A percentile compares a stretch with the other conserved stretches of the same genome.
These are phyloP conservation scores for Neoboletus subvelutipes DNA, from an alignment of 768 basidiomycete genomes.

Conservation along the genomic window DNA sequence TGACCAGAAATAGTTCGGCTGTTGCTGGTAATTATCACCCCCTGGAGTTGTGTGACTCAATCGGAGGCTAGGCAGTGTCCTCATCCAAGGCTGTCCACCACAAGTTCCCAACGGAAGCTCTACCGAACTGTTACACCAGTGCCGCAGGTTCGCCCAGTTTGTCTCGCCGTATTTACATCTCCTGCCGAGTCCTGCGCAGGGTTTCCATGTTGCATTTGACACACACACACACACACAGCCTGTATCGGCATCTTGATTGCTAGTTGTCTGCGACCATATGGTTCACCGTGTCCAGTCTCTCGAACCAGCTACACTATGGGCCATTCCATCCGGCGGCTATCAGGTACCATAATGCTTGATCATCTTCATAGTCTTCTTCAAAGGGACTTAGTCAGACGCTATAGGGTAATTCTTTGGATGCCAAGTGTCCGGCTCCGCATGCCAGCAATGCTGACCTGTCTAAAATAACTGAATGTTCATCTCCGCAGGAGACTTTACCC, in stretches of 20 bases:
- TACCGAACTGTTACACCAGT: neutral
- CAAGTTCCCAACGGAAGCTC: neutral
- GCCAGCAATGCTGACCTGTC: neutral
- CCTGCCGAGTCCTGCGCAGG: neutral
- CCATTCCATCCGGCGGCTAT: neutral
- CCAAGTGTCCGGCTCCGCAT: neutral
- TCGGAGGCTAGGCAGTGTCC: neutral
- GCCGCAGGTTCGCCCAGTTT: neutral
- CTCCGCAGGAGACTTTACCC: neutral
- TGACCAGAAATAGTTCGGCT: constrained; percentile 8
- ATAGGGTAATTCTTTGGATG: neutral
- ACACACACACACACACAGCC: neutral
- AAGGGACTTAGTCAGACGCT: neutral
- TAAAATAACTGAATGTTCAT: neutral
- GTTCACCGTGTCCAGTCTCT: too few species aligned
- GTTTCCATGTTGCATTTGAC: neutral
- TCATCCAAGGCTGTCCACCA: neutral
- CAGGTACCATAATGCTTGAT: neutral
- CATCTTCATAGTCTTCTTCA: neutral
- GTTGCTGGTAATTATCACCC: neutral
- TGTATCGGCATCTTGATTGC: neutral
- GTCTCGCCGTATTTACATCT: neutral
- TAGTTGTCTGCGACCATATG: neutral
- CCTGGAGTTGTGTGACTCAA: neutral
- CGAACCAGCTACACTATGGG: too few species aligned